Conservation (phyloP, 1,284 basidiomycete genomes). For the Pseudomicrostroma phylloplanum region DNA sequence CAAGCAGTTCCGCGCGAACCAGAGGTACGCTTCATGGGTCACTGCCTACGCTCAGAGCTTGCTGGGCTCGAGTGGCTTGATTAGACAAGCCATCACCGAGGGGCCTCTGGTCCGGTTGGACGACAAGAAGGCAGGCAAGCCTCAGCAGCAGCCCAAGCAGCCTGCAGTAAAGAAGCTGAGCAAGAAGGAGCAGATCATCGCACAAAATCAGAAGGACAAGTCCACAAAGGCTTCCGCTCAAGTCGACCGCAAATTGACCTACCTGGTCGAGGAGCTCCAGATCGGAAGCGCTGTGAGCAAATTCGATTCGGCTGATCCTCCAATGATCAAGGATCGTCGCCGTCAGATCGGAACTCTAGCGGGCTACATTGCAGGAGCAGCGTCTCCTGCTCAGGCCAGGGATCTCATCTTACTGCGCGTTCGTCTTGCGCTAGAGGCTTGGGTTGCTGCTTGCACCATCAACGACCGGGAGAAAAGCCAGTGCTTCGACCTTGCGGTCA, state of each 20-base stretch:
- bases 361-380: neutral
- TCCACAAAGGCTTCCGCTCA: constrained; percentile 4
- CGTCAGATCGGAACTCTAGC: neutral
- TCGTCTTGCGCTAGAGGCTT: neutral
- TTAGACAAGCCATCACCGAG: constrained; percentile 5
- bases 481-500: constrained; percentile 2
- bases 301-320: neutral
- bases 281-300: constrained; percentile 2
- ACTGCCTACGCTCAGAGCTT: constrained; percentile 1
- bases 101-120: neutral
- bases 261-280: constrained; percentile 3
- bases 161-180: constrained; percentile 4
- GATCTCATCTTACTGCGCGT: neutral
- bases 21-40: constrained; percentile 1
- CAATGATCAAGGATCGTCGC: neutral
- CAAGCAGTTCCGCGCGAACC: neutral
- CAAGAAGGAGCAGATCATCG: constrained; percentile 8
- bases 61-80: constrained; percentile 2
- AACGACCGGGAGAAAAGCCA: neutral
- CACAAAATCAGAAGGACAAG: constrained; percentile 5
- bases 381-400: neutral
- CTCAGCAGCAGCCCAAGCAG: neutral
- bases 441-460: constrained; percentile 2
- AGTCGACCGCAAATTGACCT: neutral
- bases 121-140: constrained; percentile 5